These are phyloP conservation scores for Fraxinus velutina DNA, from an alignment of 305 asterid species.

Conservation along the genomic window DNA sequence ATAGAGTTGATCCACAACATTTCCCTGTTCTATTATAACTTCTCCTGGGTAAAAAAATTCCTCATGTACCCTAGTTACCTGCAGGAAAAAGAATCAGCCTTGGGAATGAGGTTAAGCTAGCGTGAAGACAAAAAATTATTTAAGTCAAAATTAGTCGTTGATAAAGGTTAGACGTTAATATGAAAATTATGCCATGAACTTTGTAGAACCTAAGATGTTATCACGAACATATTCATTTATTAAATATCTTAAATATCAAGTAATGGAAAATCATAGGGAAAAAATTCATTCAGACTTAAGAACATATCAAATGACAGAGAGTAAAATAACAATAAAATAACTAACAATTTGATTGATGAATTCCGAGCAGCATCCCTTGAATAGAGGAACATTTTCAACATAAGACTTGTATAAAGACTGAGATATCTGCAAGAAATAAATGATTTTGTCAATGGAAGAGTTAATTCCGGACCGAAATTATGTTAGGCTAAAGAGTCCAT, in stretches of 20 bases:
- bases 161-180: not conserved
- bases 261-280: not conserved
- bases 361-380: slow-evolving; percentile 72
- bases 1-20: slow-evolving; percentile 78
- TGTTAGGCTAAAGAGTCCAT: not conserved
- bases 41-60: slow-evolving; percentile 92
- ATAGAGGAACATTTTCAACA: slow-evolving; percentile 61
- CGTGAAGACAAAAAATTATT: not conserved
- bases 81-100: not conserved
- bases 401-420: slow-evolving; percentile 58
- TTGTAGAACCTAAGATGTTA: not conserved
- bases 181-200: not conserved
- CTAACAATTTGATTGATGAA: slow-evolving; percentile 86
- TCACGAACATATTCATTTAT: not conserved
- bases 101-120: not conserved
- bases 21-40: slow-evolving; percentile 81
- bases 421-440: slow-evolving; percentile 57
- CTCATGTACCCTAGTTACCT: slow-evolving; percentile 85
- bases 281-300: not conserved
- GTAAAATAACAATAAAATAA: slow-evolving; percentile 5
- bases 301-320: not conserved
- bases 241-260: not conserved
- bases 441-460: not conserved
- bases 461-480: not conserved
- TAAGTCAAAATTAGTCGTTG: not conserved